Percentiles rank a stretch among this genome's conserved stretches.
Conservation (phyloP, 2,329 filamentous ascomycete genomes). For the Fusarium citri region DNA sequence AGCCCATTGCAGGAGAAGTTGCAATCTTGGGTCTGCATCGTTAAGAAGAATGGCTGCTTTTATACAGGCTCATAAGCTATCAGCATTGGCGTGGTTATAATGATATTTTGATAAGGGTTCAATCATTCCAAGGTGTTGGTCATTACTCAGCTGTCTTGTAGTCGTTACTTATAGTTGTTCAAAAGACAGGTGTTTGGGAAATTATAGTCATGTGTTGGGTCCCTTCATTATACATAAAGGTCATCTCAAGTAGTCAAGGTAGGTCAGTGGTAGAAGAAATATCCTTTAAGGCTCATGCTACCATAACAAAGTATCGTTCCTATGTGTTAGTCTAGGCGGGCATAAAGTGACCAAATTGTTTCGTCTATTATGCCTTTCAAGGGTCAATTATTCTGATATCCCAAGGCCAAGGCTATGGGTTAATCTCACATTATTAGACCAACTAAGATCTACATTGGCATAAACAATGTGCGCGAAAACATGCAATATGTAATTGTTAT, state of each 20-base stretch:
- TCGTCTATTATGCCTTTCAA: neutral
- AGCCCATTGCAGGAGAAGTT: slow-evolving; percentile 7
- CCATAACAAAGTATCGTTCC: neutral
- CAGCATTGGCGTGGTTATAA: slow-evolving; percentile 11
- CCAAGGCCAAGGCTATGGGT: neutral
- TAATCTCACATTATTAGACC: neutral
- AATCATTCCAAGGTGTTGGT: slow-evolving; percentile 24
- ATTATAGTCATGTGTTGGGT: neutral
- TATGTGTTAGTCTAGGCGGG: too few species aligned
- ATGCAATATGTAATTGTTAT: slow-evolving; percentile 25
- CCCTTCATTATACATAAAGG: neutral
- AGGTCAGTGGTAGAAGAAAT: neutral
- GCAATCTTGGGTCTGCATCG: slow-evolving; percentile 22
- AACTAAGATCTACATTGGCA: neutral
- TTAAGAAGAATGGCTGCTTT: slow-evolving; percentile 16
- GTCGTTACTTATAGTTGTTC: neutral
- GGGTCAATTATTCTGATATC: neutral
- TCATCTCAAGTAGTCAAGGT: neutral
- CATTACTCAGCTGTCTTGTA: slow-evolving; percentile 1
- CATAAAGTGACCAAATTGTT: neutral
- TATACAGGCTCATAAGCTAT: neutral
- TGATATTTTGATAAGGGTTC: slow-evolving; percentile 10
- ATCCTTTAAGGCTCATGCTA: neutral
- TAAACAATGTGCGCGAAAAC: neutral
- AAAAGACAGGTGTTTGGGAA: neutral